Base-by-base conservation (phyloP, 345 rosid genomes). In the Erucastrum elatum region DNA sequence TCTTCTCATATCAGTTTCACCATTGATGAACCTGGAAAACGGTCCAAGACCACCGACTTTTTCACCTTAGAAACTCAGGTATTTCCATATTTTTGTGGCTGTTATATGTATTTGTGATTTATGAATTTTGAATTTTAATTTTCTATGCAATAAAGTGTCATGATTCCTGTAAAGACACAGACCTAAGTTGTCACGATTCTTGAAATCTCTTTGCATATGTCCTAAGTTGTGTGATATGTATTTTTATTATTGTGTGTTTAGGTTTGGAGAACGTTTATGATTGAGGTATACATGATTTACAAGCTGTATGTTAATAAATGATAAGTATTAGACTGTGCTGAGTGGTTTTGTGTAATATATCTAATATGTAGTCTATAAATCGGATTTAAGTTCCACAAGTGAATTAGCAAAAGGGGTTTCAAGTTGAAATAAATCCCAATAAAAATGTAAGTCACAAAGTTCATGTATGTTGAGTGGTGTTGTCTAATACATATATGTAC, bases 41-140 rank as follows among this genome's bases (percentile, higher is more conserved):
- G 89, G n/a, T 76, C 83, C 26, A 89, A 87, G 85, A 88, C 72
- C 63, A 82, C 90, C 1, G 96, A 89, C 49, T 61, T 89, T 39
- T 88, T 85, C 78, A 87, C 80, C 77, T 90, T 93, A 86, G 99
- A 92, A 77, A 82, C 97, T 79, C 97, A 95, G 99, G 99, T 95
- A 84, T 55, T 39, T 56, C 7, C 68, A 27, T 64, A 35, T 0
- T 27, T 41, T 71, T 71, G 25, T 26, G 66, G 49, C 30, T 66
- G 56, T 6, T 49, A 44, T 77, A 67, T 44, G 77, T 31, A 59
- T 60, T 8, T 70, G 9, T 80, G 8, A 21, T 70, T 35, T 63
- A 16, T 74, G 71, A 63, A 8, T 70, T 2, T 13, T 66, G 27
- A 58, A 33, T 58, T 10, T 71, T 16, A 34, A 34, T 6, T 35